Percentiles rank a stretch among this genome's conserved stretches.
phyloP scores from a whole-genome alignment of 2,329 filamentous ascomycete species.

The Akanthomyces lecanii region DNA sequence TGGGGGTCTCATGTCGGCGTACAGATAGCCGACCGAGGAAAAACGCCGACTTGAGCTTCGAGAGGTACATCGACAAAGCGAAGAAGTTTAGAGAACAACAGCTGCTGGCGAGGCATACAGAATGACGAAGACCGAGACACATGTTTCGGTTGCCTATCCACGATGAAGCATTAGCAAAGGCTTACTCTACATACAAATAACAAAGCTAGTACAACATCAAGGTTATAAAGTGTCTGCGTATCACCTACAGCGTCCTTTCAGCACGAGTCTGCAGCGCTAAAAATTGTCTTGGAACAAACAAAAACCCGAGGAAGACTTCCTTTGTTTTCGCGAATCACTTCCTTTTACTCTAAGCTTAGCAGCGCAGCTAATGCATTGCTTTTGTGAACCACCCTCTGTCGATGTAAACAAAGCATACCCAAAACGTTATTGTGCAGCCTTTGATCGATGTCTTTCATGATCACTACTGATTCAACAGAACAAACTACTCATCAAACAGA shows the following conservation, averaged over 20 bases:
- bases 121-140: slow-evolving; percentile 3
- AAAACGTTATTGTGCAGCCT: too few relatives aligned
- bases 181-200: not conserved
- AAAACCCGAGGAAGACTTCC: slow-evolving; percentile 38
- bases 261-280: slow-evolving; percentile 52
- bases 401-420: too few relatives aligned
- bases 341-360: too few relatives aligned
- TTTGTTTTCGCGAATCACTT: too few relatives aligned
- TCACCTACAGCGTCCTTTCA: slow-evolving; percentile 33
- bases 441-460: too few relatives aligned
- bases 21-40: not conserved
- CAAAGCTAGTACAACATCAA: not conserved
- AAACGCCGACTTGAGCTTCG: not conserved
- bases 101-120: slow-evolving; percentile 13
- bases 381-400: too few relatives aligned
- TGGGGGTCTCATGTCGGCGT: not conserved
- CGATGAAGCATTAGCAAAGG: not conserved
- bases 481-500: too few relatives aligned
- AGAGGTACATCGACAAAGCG: slow-evolving; percentile 9
- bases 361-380: too few relatives aligned
- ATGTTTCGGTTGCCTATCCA: not conserved
- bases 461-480: too few relatives aligned
- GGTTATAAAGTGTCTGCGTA: not conserved
- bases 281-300: slow-evolving; percentile 55
- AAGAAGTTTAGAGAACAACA: slow-evolving; percentile 13